Evolutionary conservation across 805 yeast genomes (phyloP), one percentile per base, ranked within the genome.

Genomic region (Ogataea thermomethanolica): DNA sequence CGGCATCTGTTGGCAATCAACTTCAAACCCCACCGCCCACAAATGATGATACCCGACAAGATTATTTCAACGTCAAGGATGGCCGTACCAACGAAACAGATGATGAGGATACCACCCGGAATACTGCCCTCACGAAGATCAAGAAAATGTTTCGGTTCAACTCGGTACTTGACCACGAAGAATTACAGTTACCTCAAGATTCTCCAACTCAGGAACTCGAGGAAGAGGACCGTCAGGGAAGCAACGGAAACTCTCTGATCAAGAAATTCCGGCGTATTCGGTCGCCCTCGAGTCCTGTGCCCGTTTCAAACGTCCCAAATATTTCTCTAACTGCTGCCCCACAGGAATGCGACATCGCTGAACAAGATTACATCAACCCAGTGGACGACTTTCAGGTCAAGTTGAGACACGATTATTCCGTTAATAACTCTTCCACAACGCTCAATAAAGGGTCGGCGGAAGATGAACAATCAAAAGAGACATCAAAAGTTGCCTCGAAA

Each of bases 201-300:
- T 20, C 29, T 11, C n/a, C 22, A 7, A 27, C 25, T 15, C 36
- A 35, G 24, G 44, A 38, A 11, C 37, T 29, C n/a, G 46, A 47
- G 4, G 44, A 42, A 10, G 46, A 44, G 6, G 45, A 28, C 23
- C 35, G 37, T 7, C 49, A 49, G 5, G 54, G 46, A 10, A 33
- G 33, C 25, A 34, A 53, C 5, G 36, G 55, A 6, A 44, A 51
- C 25, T 54, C 61, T 2, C 33, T 62, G 11, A 64, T 64, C 48
- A 55, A 55, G 44, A 58, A 62, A 34, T 44, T 63, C 28, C 57
- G 65, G 36, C 51, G 71, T 35, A 60, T 65, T 48, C 53, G 61
- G 36, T 50, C 64, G 1, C 60, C 64, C 7, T 55, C 64, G 12
- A 60, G 61, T 32, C 62, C 65, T 4, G 49, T 51, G 1, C 39